Base-by-base conservation (phyloP, 2,329 filamentous ascomycete genomes). In the Fusarium sp. region DNA sequence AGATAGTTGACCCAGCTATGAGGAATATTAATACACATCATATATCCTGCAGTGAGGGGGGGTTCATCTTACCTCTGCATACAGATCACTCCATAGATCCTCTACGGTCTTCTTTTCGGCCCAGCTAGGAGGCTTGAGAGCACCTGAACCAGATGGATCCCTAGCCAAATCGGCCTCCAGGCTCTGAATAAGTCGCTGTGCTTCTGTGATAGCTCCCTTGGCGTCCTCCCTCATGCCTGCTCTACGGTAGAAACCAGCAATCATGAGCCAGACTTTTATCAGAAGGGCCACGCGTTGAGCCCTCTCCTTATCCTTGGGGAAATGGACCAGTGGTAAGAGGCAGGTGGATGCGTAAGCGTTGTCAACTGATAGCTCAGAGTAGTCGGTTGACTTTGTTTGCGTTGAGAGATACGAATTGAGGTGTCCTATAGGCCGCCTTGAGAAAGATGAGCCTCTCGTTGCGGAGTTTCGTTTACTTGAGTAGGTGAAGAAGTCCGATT, bases 261-360 rank as follows among this genome's bases (percentile, higher is more conserved):
- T 94, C 80, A 96, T 92, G 14, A 98, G 86, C 96, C 96, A 99
- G 38, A 98, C 91, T 74, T 92, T 92, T 26, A 95, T 85, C 22
- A 99, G 81, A 17, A 90, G 84, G 12, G 84, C 83, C 38, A 82
- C 84, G 49, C 88, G 85, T 60, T 87, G 86, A 36, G 84, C 83
- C 73, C 83, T 85, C 70, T 87, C 84, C 74, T 88, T 87, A 15
- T 87, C 87, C 73, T 87, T 87, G 13, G 89, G 82, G 63, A 91
- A 90, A 41, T 88, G 85, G 24, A 90, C 82, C 22, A 85, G 76
- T 2, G 89, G 88, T 48, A 90, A 79, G 12, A 87, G 79, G 52
- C 84, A 84, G 11, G 86, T 83, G 10, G 85, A 82, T 7, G 86
- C 82, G 66, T 86, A 84, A 31, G 84, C 82, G 36, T 82, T 81